Evolutionary conservation across 2,329 filamentous ascomycete species (phyloP), one percentile per base, ranked within the genome.

Genomic region (Aspergillus intermedius): DNA sequence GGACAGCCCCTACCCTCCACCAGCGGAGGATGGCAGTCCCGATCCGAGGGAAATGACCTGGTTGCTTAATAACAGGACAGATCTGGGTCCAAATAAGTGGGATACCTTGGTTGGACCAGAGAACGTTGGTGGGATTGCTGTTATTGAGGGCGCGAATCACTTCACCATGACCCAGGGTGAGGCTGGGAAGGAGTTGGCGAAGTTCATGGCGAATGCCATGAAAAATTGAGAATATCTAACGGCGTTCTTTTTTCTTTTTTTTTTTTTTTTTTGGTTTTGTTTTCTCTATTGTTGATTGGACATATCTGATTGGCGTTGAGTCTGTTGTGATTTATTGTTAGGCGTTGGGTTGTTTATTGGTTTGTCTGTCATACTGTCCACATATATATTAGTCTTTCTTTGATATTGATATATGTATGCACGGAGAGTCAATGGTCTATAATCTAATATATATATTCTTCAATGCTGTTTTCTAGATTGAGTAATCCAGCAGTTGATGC

Each of bases 1-100:
- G 3, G 65, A 60, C 30, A 67, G 69, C 54, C 65, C 68, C 22
- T 57, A 61, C 17, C 70, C 69, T 8, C 66, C 64, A n/a, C 63
- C 65, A 23, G 60, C 64, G 3, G 62, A 64, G 12, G 65, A 69
- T 48, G 62, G 60, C 6, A 60, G 54, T 32, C 59, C 66, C 5
- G 73, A 76, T 45, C 70, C 72, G 0, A 65, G 70, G 46, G 72
- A 71, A 49, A 74, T 77, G 73, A 66, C 67, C 43, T 77, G 72
- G 68, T 54, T 77, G 49, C 57, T 75, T 35, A 70, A 76, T 46
- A 70, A 73, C 49, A 64, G 74, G 32, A 71, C 63, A 7, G 71
- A 76, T 44, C 69, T 76, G 50, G 70, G 71, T 6, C 64, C 67
- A 1, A 74, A 73, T 53, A 72, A 72, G 15, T 77, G 74, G 74